These are phyloP conservation scores for Phytophthora pseudosyringae DNA, from an alignment of 352 stramenopile species.

Conservation along the genomic window DNA sequence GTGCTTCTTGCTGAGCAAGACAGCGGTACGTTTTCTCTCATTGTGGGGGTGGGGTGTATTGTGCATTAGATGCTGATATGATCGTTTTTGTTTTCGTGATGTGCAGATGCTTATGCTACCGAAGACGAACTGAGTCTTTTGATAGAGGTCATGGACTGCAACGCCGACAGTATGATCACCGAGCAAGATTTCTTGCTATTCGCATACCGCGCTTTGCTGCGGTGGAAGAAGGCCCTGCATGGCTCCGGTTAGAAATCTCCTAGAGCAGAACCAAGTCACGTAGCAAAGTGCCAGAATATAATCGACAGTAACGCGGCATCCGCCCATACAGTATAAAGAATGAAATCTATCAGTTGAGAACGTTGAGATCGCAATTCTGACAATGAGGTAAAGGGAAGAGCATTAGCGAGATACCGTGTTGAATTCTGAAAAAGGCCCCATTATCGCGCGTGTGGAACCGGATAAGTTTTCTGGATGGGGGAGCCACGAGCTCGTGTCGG, in stretches of 20 bases:
- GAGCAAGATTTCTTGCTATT: slow-evolving; percentile 86
- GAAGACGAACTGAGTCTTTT: slow-evolving; percentile 82
- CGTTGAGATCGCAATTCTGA: not conserved
- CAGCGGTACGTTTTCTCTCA: slow-evolving; percentile 52
- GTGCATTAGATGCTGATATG: slow-evolving; percentile 7
- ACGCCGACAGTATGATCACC: slow-evolving; percentile 78
- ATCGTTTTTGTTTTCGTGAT: slow-evolving; percentile 10
- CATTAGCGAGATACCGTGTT: not conserved
- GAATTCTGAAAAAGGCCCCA: not conserved
- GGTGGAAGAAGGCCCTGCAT: slow-evolving; percentile 61
- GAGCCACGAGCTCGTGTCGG: slow-evolving; percentile 18
- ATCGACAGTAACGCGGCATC: slow-evolving; percentile 14
- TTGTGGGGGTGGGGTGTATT: not conserved
- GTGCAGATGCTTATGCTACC: slow-evolving; percentile 79
- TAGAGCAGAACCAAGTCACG: slow-evolving; percentile 9
- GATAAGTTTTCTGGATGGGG: slow-evolving; percentile 9
- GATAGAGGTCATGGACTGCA: slow-evolving; percentile 82
- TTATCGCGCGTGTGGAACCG: slow-evolving; percentile 6
- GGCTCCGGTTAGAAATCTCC: slow-evolving; percentile 26
- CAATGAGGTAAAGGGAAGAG: not conserved
- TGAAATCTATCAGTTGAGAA: slow-evolving; percentile 25
- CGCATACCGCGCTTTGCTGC: slow-evolving; percentile 73
- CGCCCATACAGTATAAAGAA: slow-evolving; percentile 24
- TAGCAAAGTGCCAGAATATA: slow-evolving; percentile 35
- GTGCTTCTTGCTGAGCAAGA: slow-evolving; percentile 84